Conservation (phyloP, 2,329 filamentous ascomycete genomes). For the Neurospora sp. region DNA sequence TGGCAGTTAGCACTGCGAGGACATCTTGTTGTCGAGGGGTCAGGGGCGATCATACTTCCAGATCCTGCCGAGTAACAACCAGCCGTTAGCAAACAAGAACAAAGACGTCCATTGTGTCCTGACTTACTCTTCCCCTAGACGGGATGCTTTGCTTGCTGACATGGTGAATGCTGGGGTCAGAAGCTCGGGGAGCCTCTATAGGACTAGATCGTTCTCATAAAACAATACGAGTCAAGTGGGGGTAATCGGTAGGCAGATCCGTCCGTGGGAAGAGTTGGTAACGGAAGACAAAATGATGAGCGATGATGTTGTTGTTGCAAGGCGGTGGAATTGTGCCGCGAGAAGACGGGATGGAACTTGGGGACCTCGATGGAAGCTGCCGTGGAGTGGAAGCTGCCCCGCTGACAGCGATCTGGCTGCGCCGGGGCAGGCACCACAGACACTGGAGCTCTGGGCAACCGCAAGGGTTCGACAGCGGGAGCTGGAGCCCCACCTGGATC, state of each 20-base stretch:
- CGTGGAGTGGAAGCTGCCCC: background rate
- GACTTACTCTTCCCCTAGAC: conserved; percentile 53
- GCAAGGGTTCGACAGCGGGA: background rate
- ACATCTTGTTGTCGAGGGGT: background rate
- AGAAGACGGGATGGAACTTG: background rate
- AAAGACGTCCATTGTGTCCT: background rate
- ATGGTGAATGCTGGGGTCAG: conserved; percentile 25
- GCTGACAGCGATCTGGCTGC: background rate
- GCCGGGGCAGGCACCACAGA: background rate
- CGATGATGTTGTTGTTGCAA: background rate
- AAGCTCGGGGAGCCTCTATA: background rate
- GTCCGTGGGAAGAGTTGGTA: background rate
- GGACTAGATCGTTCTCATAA: background rate
- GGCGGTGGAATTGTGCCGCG: background rate
- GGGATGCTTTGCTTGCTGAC: conserved; percentile 52
- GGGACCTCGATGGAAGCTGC: background rate
- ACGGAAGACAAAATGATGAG: background rate
- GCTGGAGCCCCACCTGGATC: background rate
- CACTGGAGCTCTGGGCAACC: background rate
- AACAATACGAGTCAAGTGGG: background rate
- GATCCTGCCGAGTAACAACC: conserved; percentile 46
- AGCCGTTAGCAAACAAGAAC: conserved; percentile 6
- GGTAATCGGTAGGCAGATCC: background rate
- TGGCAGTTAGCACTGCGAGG: conserved; percentile 20
- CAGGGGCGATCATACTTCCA: conserved; percentile 61